phyloP scores from a whole-genome alignment of 768 basidiomycete species.

The Suillus luteus region DNA sequence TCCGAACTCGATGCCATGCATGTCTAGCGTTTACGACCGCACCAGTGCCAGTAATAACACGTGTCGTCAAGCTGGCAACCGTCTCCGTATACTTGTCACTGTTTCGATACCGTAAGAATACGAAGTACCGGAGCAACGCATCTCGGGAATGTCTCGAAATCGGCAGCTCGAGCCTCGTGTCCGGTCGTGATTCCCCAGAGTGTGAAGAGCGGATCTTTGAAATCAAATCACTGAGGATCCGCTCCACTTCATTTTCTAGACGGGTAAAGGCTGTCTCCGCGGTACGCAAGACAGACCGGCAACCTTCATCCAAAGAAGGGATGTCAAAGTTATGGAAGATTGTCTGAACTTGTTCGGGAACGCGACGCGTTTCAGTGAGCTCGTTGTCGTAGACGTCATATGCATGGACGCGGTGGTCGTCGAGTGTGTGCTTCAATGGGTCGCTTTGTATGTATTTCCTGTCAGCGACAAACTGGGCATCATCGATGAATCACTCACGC shows the following conservation, averaged over 20 bases:
- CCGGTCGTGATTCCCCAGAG: neutral
- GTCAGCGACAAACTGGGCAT: neutral
- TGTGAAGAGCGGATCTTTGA: conserved; percentile 35
- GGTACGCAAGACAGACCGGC: conserved; percentile 37
- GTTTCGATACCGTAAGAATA: conserved; percentile 62
- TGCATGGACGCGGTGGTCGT: conserved; percentile 46
- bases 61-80: conserved; percentile 31
- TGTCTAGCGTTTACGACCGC: conserved; percentile 21
- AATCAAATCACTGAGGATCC: conserved; percentile 38
- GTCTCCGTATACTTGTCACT: conserved; percentile 47
- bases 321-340: conserved; percentile 46
- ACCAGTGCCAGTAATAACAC: conserved; percentile 25
- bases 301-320: conserved; percentile 37
- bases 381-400: conserved; percentile 56
- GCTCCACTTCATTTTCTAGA: conserved; percentile 46
- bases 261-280: conserved; percentile 45
- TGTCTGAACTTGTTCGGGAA: conserved; percentile 35
- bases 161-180: conserved; percentile 22
- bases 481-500: conserved; percentile 34
- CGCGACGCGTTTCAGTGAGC: conserved; percentile 46
- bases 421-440: conserved; percentile 31
- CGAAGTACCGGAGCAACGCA: conserved; percentile 50
- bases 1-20: conserved; percentile 32
- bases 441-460: conserved; percentile 20
- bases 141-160: conserved; percentile 34